Percentiles rank a stretch among this genome's conserved stretches.
Conservation (phyloP, 139 green algal species). For the Tetratostichococcus sp. region DNA sequence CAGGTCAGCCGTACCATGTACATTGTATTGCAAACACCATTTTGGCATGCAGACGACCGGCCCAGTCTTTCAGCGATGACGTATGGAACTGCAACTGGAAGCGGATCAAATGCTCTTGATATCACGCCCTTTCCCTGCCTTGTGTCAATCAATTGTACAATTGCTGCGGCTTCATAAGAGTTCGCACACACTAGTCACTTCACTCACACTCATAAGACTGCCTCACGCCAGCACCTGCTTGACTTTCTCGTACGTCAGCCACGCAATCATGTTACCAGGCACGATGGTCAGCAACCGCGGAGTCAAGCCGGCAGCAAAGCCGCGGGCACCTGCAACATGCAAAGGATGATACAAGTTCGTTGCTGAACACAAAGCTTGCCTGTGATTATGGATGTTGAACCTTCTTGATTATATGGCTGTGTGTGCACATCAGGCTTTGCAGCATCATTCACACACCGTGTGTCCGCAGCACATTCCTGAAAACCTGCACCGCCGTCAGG, state of each 20-base stretch:
- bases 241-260: constrained; percentile 55
- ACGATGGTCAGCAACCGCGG: constrained; percentile 55
- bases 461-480: constrained; percentile 17
- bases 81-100: too few species aligned
- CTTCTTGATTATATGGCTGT: too few species aligned
- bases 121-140: too few species aligned
- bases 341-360: neutral
- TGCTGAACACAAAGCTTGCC: neutral
- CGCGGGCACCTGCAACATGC: constrained; percentile 18
- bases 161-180: too few species aligned
- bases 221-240: constrained; percentile 20
- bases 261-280: constrained; percentile 49
- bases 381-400: too few species aligned
- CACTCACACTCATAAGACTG: neutral
- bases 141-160: too few species aligned
- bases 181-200: too few species aligned
- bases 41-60: too few species aligned
- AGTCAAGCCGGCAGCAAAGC: constrained; percentile 37
- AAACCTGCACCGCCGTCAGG: neutral
- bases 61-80: too few species aligned
- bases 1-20: too few species aligned
- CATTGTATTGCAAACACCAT: too few species aligned
- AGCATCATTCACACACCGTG: constrained; percentile 23
- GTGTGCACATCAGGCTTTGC: constrained; percentile 13
- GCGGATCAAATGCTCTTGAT: too few species aligned